Percentiles rank a stretch among this genome's conserved stretches.
phyloP scores from a whole-genome alignment of 1,139 yeast species.

The Kluyveromyces sp. region DNA sequence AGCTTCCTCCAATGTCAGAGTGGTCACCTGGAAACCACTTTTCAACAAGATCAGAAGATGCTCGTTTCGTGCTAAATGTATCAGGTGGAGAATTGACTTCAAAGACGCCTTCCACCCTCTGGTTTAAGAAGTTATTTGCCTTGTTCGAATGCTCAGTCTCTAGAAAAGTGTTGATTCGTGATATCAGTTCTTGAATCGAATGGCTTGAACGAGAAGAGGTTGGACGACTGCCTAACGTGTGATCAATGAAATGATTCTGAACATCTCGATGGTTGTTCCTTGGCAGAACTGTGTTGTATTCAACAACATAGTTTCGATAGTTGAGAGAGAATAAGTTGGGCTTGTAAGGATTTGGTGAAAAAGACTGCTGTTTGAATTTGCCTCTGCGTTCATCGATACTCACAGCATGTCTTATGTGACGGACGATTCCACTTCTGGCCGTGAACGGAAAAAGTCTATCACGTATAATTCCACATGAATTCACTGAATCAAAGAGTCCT shows the following conservation, averaged over 20 bases:
- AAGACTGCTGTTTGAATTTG: slow-evolving; percentile 51
- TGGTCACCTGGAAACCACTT: slow-evolving; percentile 64
- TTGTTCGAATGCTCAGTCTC: slow-evolving; percentile 3
- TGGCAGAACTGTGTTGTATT: neutral
- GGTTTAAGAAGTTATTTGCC: slow-evolving; percentile 5
- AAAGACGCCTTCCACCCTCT: slow-evolving; percentile 7
- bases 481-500: slow-evolving; percentile 63
- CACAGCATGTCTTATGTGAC: slow-evolving; percentile 57
- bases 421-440: slow-evolving; percentile 42
- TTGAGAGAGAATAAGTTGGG: slow-evolving; percentile 31
- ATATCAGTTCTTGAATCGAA: slow-evolving; percentile 5
- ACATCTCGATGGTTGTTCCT: neutral
- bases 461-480: slow-evolving; percentile 52
- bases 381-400: slow-evolving; percentile 60
- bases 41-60: slow-evolving; percentile 40
- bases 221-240: slow-evolving; percentile 2
- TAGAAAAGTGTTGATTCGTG: slow-evolving; percentile 6
- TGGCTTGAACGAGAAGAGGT: neutral
- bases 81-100: slow-evolving; percentile 8
- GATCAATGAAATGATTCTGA: slow-evolving; percentile 6
- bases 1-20: slow-evolving; percentile 62
- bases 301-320: slow-evolving; percentile 17
- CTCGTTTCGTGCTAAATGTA: slow-evolving; percentile 5
- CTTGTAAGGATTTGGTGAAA: slow-evolving; percentile 38
- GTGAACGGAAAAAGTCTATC: slow-evolving; percentile 55